These are phyloP conservation scores for Chromera velia DNA, from an alignment of 73 alveolate genomes.

Conservation along the genomic window DNA sequence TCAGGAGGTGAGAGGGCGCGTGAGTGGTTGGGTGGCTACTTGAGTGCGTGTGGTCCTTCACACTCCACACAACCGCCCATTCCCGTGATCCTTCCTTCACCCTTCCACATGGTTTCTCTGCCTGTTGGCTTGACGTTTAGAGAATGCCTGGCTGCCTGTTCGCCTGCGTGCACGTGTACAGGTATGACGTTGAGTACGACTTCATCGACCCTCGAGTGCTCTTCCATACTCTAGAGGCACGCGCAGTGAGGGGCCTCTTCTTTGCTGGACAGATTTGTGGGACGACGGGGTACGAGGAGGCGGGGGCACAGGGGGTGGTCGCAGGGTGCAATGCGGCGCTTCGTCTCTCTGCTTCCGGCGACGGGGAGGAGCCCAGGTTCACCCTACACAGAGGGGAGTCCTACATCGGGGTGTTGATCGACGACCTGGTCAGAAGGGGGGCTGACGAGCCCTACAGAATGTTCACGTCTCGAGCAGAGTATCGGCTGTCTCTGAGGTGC, in stretches of 20 bases:
- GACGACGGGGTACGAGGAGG: conserved; percentile 67
- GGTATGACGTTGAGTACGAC: conserved; percentile 56
- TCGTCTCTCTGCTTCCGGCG: too few species aligned
- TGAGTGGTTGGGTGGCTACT: too few species aligned
- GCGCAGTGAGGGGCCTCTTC: conserved; percentile 23
- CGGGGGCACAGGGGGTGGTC: conserved; percentile 56
- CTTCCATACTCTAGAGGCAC: conserved; percentile 50
- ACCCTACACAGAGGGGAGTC: conserved; percentile 39
- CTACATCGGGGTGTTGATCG: conserved; percentile 56
- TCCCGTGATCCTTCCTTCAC: too few species aligned
- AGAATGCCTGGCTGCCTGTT: too few species aligned
- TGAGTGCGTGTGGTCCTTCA: too few species aligned
- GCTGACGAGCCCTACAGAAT: conserved; percentile 61
- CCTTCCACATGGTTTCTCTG: too few species aligned
- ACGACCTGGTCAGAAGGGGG: conserved; percentile 52
- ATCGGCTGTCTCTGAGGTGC: conserved; percentile 47
- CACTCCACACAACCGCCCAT: too few species aligned
- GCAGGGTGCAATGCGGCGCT: conserved; percentile 53
- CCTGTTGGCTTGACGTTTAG: too few species aligned
- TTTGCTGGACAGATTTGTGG: conserved; percentile 63
- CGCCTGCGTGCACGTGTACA: too few species aligned
- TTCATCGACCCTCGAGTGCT: conserved; percentile 50
- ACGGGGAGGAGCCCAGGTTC: conserved; percentile 13
- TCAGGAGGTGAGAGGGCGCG: too few species aligned
- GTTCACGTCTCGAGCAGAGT: conserved; percentile 61